Percentiles rank a stretch among this genome's conserved stretches.
phyloP scores from a whole-genome alignment of 208 protist species.

The Trypanosoma avium region DNA sequence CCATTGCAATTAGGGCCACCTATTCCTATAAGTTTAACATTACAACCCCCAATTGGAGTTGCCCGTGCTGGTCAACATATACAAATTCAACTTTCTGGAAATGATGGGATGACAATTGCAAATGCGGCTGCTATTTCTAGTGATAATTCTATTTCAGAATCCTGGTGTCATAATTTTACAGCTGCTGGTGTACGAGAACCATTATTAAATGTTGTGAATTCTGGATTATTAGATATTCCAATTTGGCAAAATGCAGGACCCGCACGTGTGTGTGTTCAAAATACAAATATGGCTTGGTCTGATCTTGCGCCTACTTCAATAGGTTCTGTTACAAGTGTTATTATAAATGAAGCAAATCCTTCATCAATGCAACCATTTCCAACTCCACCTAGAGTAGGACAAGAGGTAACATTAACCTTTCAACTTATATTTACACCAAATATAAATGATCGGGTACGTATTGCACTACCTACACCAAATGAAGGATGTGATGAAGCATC shows the following conservation, averaged over 20 bases:
- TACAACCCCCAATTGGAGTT: conserved; percentile 25
- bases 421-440: conserved; percentile 44
- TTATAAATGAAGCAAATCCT: conserved; percentile 59
- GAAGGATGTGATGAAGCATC: conserved; percentile 48
- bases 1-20: conserved; percentile 42
- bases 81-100: conserved; percentile 41
- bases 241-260: conserved; percentile 64
- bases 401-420: conserved; percentile 85
- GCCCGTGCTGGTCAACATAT: conserved; percentile 82
- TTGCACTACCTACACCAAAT: conserved; percentile 34
- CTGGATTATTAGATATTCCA: conserved; percentile 51
- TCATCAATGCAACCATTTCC: conserved; percentile 62
- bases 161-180: conserved; percentile 92
- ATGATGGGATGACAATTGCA: conserved; percentile 1
- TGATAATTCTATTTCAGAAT: conserved; percentile 28
- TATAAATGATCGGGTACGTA: conserved; percentile 51
- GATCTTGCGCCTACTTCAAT: conserved; percentile 54
- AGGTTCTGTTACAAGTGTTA: conserved; percentile 29
- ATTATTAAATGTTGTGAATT: conserved; percentile 38
- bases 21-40: conserved; percentile 36
- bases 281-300: conserved; percentile 39
- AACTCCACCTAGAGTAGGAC: conserved; percentile 74
- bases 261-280: conserved; percentile 61
- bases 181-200: conserved; percentile 49
- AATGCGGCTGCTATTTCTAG: conserved; percentile 50